Evolutionary conservation across 2,329 filamentous ascomycete species (phyloP).

Genomic region (Harringtonia aguacate): DNA sequence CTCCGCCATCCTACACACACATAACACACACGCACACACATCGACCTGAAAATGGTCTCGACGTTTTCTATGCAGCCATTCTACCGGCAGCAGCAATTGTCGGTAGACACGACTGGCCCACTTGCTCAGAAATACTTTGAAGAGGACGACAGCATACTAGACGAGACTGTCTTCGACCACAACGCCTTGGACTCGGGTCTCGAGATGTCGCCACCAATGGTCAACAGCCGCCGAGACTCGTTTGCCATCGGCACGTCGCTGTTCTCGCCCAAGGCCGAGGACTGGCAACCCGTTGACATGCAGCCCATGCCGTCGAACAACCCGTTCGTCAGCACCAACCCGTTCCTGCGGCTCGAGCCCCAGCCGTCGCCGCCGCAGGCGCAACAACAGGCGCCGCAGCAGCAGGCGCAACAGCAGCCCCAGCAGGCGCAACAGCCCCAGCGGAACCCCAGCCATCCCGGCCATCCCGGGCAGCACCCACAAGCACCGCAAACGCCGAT

Average conservation of each 20-base stretch:
- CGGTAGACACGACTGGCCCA: constrained; percentile 35
- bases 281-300: constrained; percentile 56
- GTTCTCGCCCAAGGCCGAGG: constrained; percentile 55
- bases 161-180: constrained; percentile 51
- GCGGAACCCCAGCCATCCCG: constrained; percentile 26
- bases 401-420: constrained; percentile 27
- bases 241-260: constrained; percentile 47
- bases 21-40: neutral
- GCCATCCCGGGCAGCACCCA: too few species aligned
- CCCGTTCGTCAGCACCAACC: constrained; percentile 51
- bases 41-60: constrained; percentile 33
- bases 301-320: constrained; percentile 53
- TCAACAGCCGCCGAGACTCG: constrained; percentile 51
- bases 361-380: constrained; percentile 27
- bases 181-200: constrained; percentile 48
- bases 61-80: constrained; percentile 40
- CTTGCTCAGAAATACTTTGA: constrained; percentile 45
- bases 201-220: constrained; percentile 53
- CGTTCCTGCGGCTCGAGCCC: constrained; percentile 55
- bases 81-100: constrained; percentile 38
- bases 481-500: too few species aligned
- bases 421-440: constrained; percentile 14
- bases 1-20: neutral
- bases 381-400: constrained; percentile 9
- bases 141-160: constrained; percentile 48